Conservation (phyloP, 257 asterid species). For the Cruciata laevipes region DNA sequence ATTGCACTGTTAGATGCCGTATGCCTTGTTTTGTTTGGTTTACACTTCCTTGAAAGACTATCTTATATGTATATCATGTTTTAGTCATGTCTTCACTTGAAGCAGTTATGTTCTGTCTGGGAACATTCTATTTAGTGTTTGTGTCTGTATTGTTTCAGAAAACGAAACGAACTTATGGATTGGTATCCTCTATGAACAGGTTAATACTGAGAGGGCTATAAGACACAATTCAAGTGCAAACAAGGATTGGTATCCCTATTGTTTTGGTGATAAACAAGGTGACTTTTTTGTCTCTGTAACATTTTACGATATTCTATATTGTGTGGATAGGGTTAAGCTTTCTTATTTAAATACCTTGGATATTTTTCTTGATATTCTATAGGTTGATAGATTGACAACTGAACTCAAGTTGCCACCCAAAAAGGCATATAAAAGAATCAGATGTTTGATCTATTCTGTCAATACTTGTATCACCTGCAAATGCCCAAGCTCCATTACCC, state of each 20-base stretch:
- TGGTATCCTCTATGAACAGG: constrained; percentile 32
- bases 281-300: neutral
- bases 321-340: constrained; percentile 2
- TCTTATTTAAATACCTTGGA: constrained; percentile 8
- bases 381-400: constrained; percentile 89
- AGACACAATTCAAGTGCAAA: constrained; percentile 81
- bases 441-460: constrained; percentile 77
- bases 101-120: neutral
- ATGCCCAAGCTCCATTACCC: constrained; percentile 77
- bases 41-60: too few species aligned
- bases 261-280: constrained; percentile 90
- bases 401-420: constrained; percentile 96
- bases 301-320: constrained; percentile 4
- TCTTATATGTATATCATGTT: too few species aligned
- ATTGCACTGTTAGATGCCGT: neutral
- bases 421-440: constrained; percentile 86
- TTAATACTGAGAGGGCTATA: constrained; percentile 91
- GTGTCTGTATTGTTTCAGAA: neutral
- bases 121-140: neutral
- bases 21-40: neutral
- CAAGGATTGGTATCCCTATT: constrained; percentile 73
- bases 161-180: neutral
- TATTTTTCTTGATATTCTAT: neutral
- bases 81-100: too few species aligned
- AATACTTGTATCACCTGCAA: constrained; percentile 79